Base-by-base conservation (phyloP, 192 early-diverging fungal species). In the Lobosporangium transversale region DNA sequence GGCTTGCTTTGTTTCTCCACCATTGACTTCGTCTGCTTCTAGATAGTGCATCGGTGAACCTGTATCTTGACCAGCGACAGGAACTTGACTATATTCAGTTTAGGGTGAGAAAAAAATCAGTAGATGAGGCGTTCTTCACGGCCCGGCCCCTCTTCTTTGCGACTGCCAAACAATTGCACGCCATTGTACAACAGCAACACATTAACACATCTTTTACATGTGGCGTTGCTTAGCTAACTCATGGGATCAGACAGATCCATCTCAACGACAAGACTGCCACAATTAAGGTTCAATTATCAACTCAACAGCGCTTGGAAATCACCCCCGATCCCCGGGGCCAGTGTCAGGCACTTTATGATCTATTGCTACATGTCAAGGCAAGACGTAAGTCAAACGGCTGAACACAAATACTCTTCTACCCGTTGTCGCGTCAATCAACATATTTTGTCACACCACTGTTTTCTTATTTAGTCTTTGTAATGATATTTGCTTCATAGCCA, bases 81-180 rank as follows among this genome's bases (percentile, higher is more conserved):
- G 70, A 74, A 17, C 42, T 74, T n/a, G 70, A 74, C 32, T 65
- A 42, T 59, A 40, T 74, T 2, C 35, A 48, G 30, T 74, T 60
- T 30, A 64, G 50, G 27, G 70, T 74, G 44, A 57, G 53, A 20
- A 36, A 20, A 53, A 53, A 30, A 31, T 8, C 5, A 31, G n/a
- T 9, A 53, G 15, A 53, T 31, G 30, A 17, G 31, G 23, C 37
- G 18, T 1, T 45, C 12, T 8, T 44, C 29, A 18, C 14, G 37
- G n/a, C n/a, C n/a, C n/a, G n/a, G n/a, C n/a, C 32, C 20, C 14
- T 44, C 15, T 44, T 49, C 45, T 21, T 33, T 9, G 40, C 31
- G 26, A 23, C 10, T 36, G 7, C 14, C 31, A 52, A 31, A 1
- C 37, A 6, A 29, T n/a, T n/a, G n/a, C n/a, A n/a, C n/a, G n/a